phyloP scores from a whole-genome alignment of 805 yeast genomes.

The Jamesozyma hellenica region DNA sequence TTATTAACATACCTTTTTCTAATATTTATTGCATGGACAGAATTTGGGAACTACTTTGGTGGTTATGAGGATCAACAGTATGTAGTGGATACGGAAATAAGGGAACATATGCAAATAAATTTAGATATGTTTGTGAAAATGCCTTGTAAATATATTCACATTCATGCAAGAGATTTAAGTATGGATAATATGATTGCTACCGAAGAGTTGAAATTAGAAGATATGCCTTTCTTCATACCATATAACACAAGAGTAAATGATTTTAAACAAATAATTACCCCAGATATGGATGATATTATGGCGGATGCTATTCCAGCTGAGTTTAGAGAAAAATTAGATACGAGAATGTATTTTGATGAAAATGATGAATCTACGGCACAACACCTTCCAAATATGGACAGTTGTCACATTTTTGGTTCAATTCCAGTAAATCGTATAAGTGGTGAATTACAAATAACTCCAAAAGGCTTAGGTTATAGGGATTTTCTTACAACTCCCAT shows the following conservation, averaged over 20 bases:
- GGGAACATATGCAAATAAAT: constrained; percentile 56
- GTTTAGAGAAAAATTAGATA: constrained; percentile 37
- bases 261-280: constrained; percentile 40
- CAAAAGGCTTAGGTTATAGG: constrained; percentile 56
- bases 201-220: constrained; percentile 65
- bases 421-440: constrained; percentile 76
- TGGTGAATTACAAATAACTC: constrained; percentile 81
- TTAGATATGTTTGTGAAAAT: constrained; percentile 70
- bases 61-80: constrained; percentile 74
- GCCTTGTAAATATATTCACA: constrained; percentile 70
- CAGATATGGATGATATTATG: constrained; percentile 57
- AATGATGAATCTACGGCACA: constrained; percentile 20
- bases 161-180: constrained; percentile 69
- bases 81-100: constrained; percentile 53
- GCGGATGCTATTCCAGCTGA: constrained; percentile 59
- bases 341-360: constrained; percentile 19
- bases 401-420: constrained; percentile 79
- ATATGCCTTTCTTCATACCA: constrained; percentile 49
- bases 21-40: constrained; percentile 68
- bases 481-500: constrained; percentile 35
- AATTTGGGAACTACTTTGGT: constrained; percentile 74
- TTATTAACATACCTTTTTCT: constrained; percentile 51
- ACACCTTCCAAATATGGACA: constrained; percentile 45
- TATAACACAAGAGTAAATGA: constrained; percentile 36
- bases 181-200: constrained; percentile 70